Evolutionary conservation across 163 green algal genomes (phyloP).

Genomic region (Coccomyxa subellipsoidea): DNA sequence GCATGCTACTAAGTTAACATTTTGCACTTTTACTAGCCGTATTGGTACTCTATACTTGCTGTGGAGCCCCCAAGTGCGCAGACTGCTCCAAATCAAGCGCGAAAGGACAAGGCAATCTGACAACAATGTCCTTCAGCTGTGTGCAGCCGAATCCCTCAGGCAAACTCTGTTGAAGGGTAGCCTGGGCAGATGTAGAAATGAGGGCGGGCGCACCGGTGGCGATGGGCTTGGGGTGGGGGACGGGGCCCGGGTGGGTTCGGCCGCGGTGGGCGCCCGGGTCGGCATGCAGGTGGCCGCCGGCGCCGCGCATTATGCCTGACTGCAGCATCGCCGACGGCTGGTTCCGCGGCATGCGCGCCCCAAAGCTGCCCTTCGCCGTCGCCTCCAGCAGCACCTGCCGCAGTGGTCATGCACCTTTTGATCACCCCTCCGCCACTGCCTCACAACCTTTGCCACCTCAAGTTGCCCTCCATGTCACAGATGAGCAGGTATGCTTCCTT

Average conservation of each 20-base stretch:
- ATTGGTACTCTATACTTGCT: neutral
- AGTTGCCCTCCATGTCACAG: no score
- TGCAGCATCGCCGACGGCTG: neutral
- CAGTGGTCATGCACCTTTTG: neutral
- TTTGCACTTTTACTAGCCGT: no score
- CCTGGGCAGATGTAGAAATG: neutral
- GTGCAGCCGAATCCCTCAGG: no score
- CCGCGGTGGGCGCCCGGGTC: neutral
- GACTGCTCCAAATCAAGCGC: neutral
- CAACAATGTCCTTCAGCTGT: no score
- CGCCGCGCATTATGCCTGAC: neutral
- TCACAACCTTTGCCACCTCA: no score
- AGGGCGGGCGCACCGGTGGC: neutral
- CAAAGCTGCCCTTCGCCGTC: neutral
- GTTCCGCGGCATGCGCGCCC: neutral
- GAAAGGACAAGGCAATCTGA: neutral
- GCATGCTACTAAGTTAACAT: no score
- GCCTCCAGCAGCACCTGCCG: conserved; percentile 2
- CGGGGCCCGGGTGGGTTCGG: neutral
- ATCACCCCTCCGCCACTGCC: neutral
- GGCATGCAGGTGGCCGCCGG: neutral
- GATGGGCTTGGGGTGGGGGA: neutral
- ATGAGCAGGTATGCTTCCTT: no score
- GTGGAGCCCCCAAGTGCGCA: neutral
- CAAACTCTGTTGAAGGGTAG: neutral